Evolutionary conservation across 1,284 basidiomycete genomes (phyloP), one percentile per base, ranked within the genome.

Genomic region (Xerocomus minutiporus): DNA sequence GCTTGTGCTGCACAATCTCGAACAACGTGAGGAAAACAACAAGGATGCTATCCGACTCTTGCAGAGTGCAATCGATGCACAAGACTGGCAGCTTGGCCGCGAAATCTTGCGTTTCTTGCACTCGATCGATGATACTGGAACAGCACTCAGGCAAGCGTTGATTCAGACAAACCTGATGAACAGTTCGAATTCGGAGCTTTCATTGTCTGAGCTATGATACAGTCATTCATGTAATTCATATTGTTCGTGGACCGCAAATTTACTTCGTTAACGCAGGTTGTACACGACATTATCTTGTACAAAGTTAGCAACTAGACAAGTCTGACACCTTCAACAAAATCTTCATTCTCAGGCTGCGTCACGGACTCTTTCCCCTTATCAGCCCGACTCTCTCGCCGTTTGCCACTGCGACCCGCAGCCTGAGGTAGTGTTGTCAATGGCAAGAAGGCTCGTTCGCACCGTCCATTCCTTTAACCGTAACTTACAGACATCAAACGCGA

Each of bases 41-140:
- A 78, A 79, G 42, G 91, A 96, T 59, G 91, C 87, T 2, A 80
- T 93, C 26, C 79, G 88, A 28, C 73, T 97, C 17, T 72, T 97
- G 47, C 80, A 81, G 44, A 81, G 79, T 54, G 92, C 93, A 4
- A 76, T 92, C 25, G 78, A 81, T 5, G 81, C 78, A 2, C 81
- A 88, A 58, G 92, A 90, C 48, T 89, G 84, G 83, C 83, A 87
- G 58, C 73, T 95, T 2, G 93, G 88, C 69, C 83, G 88, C 54
- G 94, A 97, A 65, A 75, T 97, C 12, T 71, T 97, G 20, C 82
- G 95, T n/a, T 97, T 97, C 73, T 71, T 97, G 46, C 89, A 88
- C 63, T 93, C 89, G 2, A 88, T 95, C 43, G 94, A 97, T 67
- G 91, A 93, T 41, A 83, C 82, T 0, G 96, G 93, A 6, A 66